Conservation (phyloP, 148 eudicot species). For the Linanthus parryae region DNA sequence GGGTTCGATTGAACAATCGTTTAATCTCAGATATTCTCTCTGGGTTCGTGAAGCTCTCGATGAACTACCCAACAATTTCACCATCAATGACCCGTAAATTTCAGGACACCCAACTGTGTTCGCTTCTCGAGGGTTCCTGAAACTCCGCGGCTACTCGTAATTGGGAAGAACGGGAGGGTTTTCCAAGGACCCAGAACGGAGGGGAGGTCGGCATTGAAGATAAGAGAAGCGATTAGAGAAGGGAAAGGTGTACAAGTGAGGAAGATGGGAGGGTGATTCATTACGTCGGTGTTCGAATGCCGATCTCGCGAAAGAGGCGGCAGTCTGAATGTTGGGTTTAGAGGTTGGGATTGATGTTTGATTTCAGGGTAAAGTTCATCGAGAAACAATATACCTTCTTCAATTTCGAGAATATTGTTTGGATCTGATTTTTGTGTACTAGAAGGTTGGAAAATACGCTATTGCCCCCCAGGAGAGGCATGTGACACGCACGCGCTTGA, state of each 20-base stretch:
- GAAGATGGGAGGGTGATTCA: conserved; percentile 68
- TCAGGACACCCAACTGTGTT: conserved; percentile 88
- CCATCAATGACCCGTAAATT: conserved; percentile 77
- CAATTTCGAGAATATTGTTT: too few relatives aligned
- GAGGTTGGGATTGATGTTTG: too few relatives aligned
- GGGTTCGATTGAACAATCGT: conserved; percentile 50
- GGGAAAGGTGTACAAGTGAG: conserved; percentile 52
- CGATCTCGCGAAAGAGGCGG: conserved; percentile 53
- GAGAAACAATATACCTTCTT: too few relatives aligned
- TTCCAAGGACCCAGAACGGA: conserved; percentile 75
- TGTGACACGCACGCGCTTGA: too few relatives aligned
- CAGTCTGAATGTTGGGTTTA: too few relatives aligned
- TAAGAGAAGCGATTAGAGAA: conserved; percentile 81
- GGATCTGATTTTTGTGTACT: too few relatives aligned
- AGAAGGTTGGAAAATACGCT: too few relatives aligned
- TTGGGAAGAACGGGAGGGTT: conserved; percentile 82
- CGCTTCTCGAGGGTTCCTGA: conserved; percentile 75
- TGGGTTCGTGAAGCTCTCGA: conserved; percentile 72
- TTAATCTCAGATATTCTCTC: conserved; percentile 45
- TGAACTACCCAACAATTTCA: conserved; percentile 63
- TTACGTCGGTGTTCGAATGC: conserved; percentile 83
- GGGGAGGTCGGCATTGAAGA: conserved; percentile 70
- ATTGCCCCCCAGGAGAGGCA: too few relatives aligned
- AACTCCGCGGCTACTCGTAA: conserved; percentile 67
- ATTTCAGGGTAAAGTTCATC: too few relatives aligned